phyloP scores from a whole-genome alignment of 2,329 filamentous ascomycete genomes.

The Ustilaginoidea virens region DNA sequence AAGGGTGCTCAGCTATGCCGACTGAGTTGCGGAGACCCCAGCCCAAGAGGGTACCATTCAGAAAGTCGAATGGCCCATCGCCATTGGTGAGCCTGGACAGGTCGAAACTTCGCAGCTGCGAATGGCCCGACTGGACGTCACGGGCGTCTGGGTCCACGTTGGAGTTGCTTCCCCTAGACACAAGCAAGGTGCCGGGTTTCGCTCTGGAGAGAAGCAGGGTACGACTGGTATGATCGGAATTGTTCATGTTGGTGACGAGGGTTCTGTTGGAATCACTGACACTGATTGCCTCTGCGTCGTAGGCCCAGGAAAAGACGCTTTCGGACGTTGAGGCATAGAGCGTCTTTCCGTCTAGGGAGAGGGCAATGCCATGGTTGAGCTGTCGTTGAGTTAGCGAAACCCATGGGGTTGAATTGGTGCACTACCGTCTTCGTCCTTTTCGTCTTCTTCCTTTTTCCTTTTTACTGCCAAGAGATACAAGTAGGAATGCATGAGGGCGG shows the following conservation, averaged over 20 bases:
- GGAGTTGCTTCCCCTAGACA: constrained; percentile 42
- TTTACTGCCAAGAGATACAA: no score
- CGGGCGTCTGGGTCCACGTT: constrained; percentile 40
- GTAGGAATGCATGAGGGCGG: no score
- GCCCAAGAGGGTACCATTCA: constrained; percentile 30
- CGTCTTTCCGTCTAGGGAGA: constrained; percentile 28
- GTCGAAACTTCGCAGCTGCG: constrained; percentile 40
- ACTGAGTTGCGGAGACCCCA: constrained; percentile 60
- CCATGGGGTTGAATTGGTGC: no score
- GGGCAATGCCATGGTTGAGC: constrained; percentile 34
- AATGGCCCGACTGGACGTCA: constrained; percentile 34
- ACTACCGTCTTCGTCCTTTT: no score
- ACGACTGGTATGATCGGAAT: constrained; percentile 43
- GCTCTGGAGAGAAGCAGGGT: constrained; percentile 42
- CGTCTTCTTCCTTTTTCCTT: no score
- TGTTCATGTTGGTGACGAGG: constrained; percentile 41
- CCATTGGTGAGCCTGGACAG: constrained; percentile 14
- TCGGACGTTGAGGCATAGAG: constrained; percentile 33
- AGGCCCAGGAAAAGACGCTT: constrained; percentile 36
- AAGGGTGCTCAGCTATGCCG: constrained; percentile 43
- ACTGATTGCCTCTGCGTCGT: constrained; percentile 34
- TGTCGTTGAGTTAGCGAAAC: no score
- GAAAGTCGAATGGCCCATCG: constrained; percentile 18
- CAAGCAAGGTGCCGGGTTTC: constrained; percentile 37
- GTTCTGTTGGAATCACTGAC: constrained; percentile 25